Evolutionary conservation across 2,329 filamentous ascomycete species (phyloP).

Genomic region (Reticulascus tulasneorum): DNA sequence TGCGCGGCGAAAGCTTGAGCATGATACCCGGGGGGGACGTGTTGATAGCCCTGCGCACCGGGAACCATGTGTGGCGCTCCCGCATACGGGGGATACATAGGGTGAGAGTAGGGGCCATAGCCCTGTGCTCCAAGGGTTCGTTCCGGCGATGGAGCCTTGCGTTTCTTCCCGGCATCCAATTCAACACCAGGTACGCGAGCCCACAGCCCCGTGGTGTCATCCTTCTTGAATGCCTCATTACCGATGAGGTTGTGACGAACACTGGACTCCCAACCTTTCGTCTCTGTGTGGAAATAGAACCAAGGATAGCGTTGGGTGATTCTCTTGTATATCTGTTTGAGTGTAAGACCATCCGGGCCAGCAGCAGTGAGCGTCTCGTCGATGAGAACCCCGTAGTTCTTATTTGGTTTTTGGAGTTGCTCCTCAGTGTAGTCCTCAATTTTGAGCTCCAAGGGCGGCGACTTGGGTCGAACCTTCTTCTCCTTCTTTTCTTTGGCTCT

Average conservation of each 20-base stretch:
- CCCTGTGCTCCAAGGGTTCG: constrained; percentile 35
- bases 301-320: constrained; percentile 56
- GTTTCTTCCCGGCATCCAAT: constrained; percentile 58
- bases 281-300: constrained; percentile 57
- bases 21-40: constrained; percentile 30
- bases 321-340: constrained; percentile 61
- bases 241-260: constrained; percentile 62
- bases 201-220: constrained; percentile 54
- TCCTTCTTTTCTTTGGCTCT: constrained; percentile 56
- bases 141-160: constrained; percentile 51
- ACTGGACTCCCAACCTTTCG: constrained; percentile 63
- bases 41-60: constrained; percentile 27
- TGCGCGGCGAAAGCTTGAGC: constrained; percentile 24
- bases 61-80: constrained; percentile 28
- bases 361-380: constrained; percentile 56
- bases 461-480: constrained; percentile 56
- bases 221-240: constrained; percentile 58
- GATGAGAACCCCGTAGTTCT: constrained; percentile 59
- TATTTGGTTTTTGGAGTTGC: constrained; percentile 57
- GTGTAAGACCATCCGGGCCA: constrained; percentile 44
- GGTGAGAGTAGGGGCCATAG: constrained; percentile 22
- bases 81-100: constrained; percentile 21
- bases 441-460: constrained; percentile 53
- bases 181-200: constrained; percentile 54
- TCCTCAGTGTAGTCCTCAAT: constrained; percentile 54